Percentiles rank a stretch among this genome's conserved stretches.
Conservation (phyloP, 2,329 filamentous ascomycete species). For the Cladosporium austrohemisphaericum region DNA sequence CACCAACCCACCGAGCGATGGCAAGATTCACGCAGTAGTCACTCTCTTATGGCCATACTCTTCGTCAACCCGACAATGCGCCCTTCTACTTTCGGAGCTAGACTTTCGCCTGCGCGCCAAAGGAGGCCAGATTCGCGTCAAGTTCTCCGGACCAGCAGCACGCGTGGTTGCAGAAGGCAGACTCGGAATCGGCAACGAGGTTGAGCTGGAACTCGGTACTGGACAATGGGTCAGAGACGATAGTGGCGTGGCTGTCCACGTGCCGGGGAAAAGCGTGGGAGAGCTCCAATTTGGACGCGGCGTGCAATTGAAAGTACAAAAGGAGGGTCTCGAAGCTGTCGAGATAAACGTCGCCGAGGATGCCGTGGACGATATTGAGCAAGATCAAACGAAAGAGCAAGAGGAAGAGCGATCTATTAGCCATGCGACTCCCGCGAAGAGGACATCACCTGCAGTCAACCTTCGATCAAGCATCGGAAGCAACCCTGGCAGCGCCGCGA, state of each 20-base stretch:
- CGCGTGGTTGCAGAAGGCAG: constrained; percentile 62
- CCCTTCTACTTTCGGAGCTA: constrained; percentile 77
- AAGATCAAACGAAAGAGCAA: not conserved
- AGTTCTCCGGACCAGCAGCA: constrained; percentile 68
- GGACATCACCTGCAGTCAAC: not conserved
- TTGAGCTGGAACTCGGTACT: constrained; percentile 66
- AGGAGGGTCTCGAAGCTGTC: constrained; percentile 17
- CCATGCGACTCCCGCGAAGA: constrained; percentile 20
- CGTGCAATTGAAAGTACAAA: constrained; percentile 32
- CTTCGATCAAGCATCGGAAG: constrained; percentile 21
- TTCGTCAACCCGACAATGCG: constrained; percentile 66
- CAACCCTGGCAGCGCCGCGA: constrained; percentile 37
- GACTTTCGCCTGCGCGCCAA: constrained; percentile 75
- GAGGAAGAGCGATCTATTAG: too few species aligned
- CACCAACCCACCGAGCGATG: constrained; percentile 22
- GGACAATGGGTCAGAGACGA: constrained; percentile 60
- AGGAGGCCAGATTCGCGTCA: constrained; percentile 76
- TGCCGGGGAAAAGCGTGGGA: constrained; percentile 56
- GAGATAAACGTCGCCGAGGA: constrained; percentile 16
- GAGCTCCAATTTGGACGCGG: constrained; percentile 50
- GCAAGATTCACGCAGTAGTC: constrained; percentile 63
- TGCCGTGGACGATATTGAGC: not conserved
- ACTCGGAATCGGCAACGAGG: constrained; percentile 73
- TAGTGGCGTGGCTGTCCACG: constrained; percentile 49
- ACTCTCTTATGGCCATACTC: constrained; percentile 92